phyloP scores from a whole-genome alignment of 2,329 filamentous ascomycete genomes.

The Cordyceps cateniannulata region DNA sequence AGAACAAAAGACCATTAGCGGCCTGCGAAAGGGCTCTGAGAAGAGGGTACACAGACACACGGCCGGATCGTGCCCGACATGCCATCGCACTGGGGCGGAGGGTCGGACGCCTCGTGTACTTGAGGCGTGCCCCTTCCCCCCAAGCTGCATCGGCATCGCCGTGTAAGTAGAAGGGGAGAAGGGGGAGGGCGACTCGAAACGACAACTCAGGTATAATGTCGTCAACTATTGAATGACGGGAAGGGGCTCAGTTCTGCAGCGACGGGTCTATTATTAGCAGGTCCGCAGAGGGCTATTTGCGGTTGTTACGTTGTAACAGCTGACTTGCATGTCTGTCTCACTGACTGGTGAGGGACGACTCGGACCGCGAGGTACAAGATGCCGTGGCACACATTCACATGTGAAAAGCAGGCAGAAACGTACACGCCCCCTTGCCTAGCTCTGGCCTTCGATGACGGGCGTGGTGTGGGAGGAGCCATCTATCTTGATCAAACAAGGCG shows the following conservation, averaged over 20 bases:
- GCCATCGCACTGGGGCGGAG: not conserved
- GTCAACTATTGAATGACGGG: not conserved
- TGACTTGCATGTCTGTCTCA: not conserved
- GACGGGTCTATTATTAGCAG: not conserved
- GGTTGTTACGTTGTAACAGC: not conserved
- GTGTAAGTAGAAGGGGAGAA: not conserved
- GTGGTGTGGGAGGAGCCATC: not conserved
- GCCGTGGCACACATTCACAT: not conserved
- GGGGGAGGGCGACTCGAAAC: not conserved
- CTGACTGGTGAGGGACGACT: not conserved
- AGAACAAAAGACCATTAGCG: not conserved
- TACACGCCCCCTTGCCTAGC: not conserved
- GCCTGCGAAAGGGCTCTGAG: not conserved
- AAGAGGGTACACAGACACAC: not conserved
- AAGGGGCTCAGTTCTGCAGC: not conserved
- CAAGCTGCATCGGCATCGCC: not conserved
- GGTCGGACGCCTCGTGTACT: not conserved
- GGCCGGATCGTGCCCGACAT: not conserved
- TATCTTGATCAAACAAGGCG: not conserved
- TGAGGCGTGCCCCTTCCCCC: not conserved
- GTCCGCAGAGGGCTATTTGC: not conserved
- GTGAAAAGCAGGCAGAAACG: not conserved
- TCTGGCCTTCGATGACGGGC: not conserved
- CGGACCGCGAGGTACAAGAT: not conserved
- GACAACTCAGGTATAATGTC: not conserved